Evolutionary conservation across 2,329 filamentous ascomycete genomes (phyloP).

Genomic region (Fusarium sp.): DNA sequence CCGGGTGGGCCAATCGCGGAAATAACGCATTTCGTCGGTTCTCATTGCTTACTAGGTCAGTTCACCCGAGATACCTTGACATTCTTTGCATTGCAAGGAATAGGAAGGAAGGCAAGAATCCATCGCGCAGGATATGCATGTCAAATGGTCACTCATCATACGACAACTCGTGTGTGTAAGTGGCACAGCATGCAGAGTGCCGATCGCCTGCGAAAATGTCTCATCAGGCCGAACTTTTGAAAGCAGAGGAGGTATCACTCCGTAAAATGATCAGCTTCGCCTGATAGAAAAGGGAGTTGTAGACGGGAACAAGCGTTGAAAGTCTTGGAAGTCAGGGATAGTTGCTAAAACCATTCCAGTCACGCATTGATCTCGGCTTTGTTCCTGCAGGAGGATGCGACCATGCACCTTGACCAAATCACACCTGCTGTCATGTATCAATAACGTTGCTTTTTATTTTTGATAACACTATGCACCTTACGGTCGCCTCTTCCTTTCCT

Average conservation of each 20-base stretch:
- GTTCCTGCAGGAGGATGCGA: not conserved
- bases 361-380: not conserved
- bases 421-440: too few species aligned
- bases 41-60: not conserved
- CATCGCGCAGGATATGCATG: not conserved
- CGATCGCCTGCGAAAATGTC: not conserved
- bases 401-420: too few species aligned
- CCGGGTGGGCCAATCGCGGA: not conserved
- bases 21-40: too few species aligned
- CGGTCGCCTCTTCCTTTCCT: too few species aligned
- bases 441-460: not conserved
- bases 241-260: not conserved
- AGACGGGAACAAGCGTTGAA: not conserved
- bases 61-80: not conserved
- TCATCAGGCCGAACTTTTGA: not conserved
- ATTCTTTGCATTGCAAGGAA: not conserved
- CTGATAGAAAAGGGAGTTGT: not conserved
- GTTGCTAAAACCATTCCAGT: too few species aligned
- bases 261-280: too few species aligned
- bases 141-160: not conserved
- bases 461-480: not conserved
- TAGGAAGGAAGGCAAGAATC: not conserved
- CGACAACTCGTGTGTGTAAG: not conserved
- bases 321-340: not conserved
- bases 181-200: not conserved